Conservation (phyloP, 805 yeast species). For the Yarrowia sp. region DNA sequence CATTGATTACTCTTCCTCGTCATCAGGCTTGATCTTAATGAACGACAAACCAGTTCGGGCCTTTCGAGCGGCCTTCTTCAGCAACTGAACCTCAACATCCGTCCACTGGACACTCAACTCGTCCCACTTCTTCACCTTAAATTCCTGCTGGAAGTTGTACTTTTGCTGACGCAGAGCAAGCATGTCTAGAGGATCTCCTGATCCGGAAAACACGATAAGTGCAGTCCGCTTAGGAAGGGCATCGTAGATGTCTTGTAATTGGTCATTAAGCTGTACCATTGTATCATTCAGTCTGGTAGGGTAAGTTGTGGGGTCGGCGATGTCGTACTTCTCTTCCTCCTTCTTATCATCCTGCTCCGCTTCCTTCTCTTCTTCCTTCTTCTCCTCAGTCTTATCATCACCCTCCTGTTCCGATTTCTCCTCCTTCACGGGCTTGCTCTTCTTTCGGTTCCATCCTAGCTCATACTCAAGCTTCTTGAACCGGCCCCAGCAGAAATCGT, state of each 20-base stretch:
- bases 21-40: conserved; percentile 44
- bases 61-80: conserved; percentile 45
- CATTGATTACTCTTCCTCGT: background rate
- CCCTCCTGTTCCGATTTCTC: background rate
- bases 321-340: conserved; percentile 3
- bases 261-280: conserved; percentile 42
- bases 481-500: conserved; percentile 52
- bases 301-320: background rate
- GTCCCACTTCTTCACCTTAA: conserved; percentile 45
- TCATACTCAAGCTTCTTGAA: conserved; percentile 57
- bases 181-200: conserved; percentile 53
- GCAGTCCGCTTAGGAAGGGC: conserved; percentile 56
- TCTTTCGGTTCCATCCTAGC: conserved; percentile 36
- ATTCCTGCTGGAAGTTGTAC: conserved; percentile 45
- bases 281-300: conserved; percentile 29
- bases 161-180: conserved; percentile 45
- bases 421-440: conserved; percentile 27
- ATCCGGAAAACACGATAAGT: conserved; percentile 58
- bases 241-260: conserved; percentile 50
- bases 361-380: background rate
- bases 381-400: conserved; percentile 2
- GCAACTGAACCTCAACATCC: conserved; percentile 44
- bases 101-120: conserved; percentile 52
- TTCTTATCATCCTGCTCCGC: background rate
- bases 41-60: conserved; percentile 65